Evolutionary conservation across 2,329 filamentous ascomycete genomes (phyloP).

Genomic region (Fusarium buharicum): DNA sequence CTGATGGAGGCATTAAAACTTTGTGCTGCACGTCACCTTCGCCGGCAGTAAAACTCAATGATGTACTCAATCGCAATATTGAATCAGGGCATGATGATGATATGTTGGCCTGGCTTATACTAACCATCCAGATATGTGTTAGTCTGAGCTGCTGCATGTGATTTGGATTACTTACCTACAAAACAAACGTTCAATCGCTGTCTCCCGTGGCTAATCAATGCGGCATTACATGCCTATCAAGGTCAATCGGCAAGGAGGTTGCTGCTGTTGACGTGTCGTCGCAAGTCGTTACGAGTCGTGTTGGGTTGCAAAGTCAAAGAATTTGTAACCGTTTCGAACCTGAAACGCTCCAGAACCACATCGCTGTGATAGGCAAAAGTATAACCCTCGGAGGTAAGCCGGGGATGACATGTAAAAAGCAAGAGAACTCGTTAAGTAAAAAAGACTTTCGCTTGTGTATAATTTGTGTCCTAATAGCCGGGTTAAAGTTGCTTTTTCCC

Average conservation of each 20-base stretch:
- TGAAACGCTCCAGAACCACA: slow-evolving; percentile 5
- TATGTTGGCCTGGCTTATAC: slow-evolving; percentile 3
- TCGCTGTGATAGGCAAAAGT: background rate
- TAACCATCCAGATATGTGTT: slow-evolving; percentile 4
- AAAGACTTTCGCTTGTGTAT: background rate
- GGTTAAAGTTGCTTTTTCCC: slow-evolving; percentile 9
- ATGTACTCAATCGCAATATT: background rate
- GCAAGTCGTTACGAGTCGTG: background rate
- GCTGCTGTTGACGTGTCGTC: background rate
- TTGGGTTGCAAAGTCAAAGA: background rate
- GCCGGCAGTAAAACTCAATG: background rate
- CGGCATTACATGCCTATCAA: background rate
- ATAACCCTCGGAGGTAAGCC: background rate
- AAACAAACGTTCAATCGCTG: slow-evolving; percentile 7
- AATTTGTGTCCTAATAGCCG: slow-evolving; percentile 1
- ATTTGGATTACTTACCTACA: slow-evolving; percentile 9
- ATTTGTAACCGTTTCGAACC: slow-evolving; percentile 15
- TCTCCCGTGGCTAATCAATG: background rate
- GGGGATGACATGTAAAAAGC: background rate
- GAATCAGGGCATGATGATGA: slow-evolving; percentile 1
- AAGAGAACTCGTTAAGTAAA: slow-evolving; percentile 6
- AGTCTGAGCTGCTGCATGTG: slow-evolving; percentile 1
- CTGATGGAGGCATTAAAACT: slow-evolving; percentile 1
- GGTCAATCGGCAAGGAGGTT: background rate
- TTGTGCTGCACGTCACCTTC: background rate